phyloP scores from a whole-genome alignment of 352 stramenopile genomes.

The Phytopythium oedochilum region DNA sequence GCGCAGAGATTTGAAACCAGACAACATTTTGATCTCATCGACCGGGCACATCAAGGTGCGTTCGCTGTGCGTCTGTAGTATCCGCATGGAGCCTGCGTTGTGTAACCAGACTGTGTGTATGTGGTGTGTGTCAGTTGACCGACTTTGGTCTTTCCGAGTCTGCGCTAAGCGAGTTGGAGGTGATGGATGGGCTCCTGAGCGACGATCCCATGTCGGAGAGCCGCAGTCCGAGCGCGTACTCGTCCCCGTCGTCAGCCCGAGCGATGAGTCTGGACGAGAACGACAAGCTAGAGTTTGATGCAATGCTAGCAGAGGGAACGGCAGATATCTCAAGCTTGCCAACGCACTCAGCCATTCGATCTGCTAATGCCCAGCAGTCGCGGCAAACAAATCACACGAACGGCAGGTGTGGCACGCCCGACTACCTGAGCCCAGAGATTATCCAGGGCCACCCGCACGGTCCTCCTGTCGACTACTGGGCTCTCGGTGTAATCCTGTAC shows the following conservation, averaged over 20 bases:
- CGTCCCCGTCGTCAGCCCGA: not conserved
- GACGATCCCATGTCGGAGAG: not conserved
- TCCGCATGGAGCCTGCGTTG: no score
- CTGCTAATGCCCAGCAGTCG: constrained; percentile 1
- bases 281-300: not conserved
- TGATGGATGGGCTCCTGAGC: not conserved
- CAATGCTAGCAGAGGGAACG: not conserved
- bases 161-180: constrained; percentile 41
- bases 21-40: constrained; percentile 89
- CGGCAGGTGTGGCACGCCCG: constrained; percentile 78
- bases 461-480: constrained; percentile 86
- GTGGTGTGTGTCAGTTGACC: constrained; percentile 45
- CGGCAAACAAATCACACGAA: constrained; percentile 40
- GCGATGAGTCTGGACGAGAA: not conserved
- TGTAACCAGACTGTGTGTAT: no score
- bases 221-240: not conserved
- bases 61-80: not conserved
- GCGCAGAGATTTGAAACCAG: constrained; percentile 82
- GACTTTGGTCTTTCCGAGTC: constrained; percentile 86
- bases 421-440: constrained; percentile 89
- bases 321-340: not conserved
- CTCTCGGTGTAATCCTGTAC: constrained; percentile 89
- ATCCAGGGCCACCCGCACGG: constrained; percentile 66
- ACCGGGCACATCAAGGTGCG: constrained; percentile 83
- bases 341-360: not conserved